Base-by-base conservation (phyloP, 2,329 filamentous ascomycete genomes). In the Tolypocladium inflatum region DNA sequence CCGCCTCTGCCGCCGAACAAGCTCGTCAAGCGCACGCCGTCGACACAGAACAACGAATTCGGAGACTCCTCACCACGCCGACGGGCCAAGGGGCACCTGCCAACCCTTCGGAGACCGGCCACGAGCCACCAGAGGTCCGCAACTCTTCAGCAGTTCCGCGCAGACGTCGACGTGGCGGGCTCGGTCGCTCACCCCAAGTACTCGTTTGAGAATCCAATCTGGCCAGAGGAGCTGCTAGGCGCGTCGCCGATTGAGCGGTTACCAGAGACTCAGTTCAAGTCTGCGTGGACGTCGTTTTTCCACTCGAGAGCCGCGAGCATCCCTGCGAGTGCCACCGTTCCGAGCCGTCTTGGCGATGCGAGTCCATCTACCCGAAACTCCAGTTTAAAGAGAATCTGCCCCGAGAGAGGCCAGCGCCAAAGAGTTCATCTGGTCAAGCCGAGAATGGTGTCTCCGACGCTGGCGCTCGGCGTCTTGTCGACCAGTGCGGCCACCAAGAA, bases 121-220 rank as follows among this genome's bases (percentile, higher is more conserved):
- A 92, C 89, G 21, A 91, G 89, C 70, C 88, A 91, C 67, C 88
- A 92, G 69, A 80, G 89, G 65, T 88, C 87, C 52, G 85, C 84
- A 39, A 90, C 87, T 1, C 74, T 90, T 35, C 84, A 89, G 63
- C 80, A 85, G 60, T 69, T 75, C 35, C 70, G 74, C 56, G 67
- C 69, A 19, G 65, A 70, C 57, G 63, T 66, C 30, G 65, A 68
- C 33, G 55, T 67, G 23, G 58, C 65, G 35, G 63, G 63, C 55
- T 62, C 63, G 23, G 61, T 59, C n/a, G 61, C 63, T 38, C 60
- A 67, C 30, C 63, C 64, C n/a, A 70, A 67, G 38, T 68, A 70
- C 56, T 73, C 71, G 15, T 71, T 73, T 55, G 70, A 76, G 60
- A 69, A 73, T 58, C 69, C 69, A 37, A 63, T 66, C 23, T 61